phyloP scores from a whole-genome alignment of 306 rosid species.

The Fragaria vesca region DNA sequence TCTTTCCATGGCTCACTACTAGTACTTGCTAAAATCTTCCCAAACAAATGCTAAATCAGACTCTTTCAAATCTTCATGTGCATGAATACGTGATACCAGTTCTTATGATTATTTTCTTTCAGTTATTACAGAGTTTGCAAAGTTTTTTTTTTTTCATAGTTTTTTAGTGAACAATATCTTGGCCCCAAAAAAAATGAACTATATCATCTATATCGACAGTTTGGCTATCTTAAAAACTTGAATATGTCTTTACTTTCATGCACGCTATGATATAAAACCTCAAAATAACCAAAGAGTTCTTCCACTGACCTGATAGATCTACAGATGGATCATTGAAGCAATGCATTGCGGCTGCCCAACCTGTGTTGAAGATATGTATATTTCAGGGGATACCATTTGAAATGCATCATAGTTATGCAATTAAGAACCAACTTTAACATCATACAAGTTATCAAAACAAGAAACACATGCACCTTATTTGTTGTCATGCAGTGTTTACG shows the following conservation, averaged over 20 bases:
- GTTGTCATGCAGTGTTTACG: background rate
- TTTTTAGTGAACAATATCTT: background rate
- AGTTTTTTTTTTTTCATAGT: background rate
- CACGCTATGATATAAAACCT: background rate
- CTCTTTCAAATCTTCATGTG: background rate
- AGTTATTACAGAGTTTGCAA: background rate
- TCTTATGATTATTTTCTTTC: background rate
- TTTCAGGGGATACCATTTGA: background rate
- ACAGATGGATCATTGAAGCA: conserved; percentile 40
- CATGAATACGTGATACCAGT: background rate
- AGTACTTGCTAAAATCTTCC: background rate
- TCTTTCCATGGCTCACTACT: background rate
- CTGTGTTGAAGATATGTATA: conserved; percentile 33
- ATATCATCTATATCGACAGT: background rate
- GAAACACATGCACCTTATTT: background rate
- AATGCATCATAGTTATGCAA: conserved; percentile 4
- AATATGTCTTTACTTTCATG: background rate
- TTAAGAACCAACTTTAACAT: background rate
- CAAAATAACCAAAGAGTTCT: conserved; percentile 1
- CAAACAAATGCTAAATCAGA: background rate
- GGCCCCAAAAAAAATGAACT: background rate
- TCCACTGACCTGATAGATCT: conserved; percentile 61
- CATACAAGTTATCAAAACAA: background rate
- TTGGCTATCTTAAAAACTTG: background rate
- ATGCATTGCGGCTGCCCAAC: conserved; percentile 65